Evolutionary conservation across 31 red algal species (phyloP), one percentile per base, ranked within the genome.

Genomic region (Endocladia muricata): DNA sequence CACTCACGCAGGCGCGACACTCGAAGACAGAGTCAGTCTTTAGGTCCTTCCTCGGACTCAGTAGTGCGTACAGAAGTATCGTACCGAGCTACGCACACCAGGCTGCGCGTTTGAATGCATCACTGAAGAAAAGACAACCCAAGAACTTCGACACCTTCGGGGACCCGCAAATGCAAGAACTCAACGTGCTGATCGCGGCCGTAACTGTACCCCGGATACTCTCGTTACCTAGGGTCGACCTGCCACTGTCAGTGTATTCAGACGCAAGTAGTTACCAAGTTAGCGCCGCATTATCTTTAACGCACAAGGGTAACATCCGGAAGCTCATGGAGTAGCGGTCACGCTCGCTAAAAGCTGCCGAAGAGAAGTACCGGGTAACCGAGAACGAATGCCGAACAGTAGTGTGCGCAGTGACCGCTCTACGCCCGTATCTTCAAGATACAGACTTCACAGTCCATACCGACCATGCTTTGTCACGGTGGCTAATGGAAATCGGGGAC

Each of bases 271-370:
- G 29, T 1, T 37, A 78, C 43, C 74, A 78, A 43, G 37, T 78
- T 36, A 57, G 55, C 9, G 61, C 56, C 55, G 38, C 51, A 4
- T 28, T 78, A 4, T 38, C 39, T 28, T 57, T 63, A 42, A 70
- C 40, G 44, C 29, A 39, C 9, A 35, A 36, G 19, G 56, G 49
- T 1, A 58, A 55, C 2, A n/a, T 57, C 17, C 36, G 55, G 1
- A 73, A 66, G 41, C 80, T 69, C 17, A 73, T 84, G 37, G 80
- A 28, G 3, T 84, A 52, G 6, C 48, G 58, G 73, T 64, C 67
- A 39, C 39, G 68, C 21, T 32, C 19, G 25, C 58, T 74, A 17
- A 74, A 61, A 4, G 29, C 23, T 25, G 40, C 41, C 39, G 75
- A 42, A 42, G 54, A 40, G 33, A 84, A 67, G 33, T 76, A 76